Conservation (phyloP, 768 basidiomycete genomes). For the Gymnopilus junonius region DNA sequence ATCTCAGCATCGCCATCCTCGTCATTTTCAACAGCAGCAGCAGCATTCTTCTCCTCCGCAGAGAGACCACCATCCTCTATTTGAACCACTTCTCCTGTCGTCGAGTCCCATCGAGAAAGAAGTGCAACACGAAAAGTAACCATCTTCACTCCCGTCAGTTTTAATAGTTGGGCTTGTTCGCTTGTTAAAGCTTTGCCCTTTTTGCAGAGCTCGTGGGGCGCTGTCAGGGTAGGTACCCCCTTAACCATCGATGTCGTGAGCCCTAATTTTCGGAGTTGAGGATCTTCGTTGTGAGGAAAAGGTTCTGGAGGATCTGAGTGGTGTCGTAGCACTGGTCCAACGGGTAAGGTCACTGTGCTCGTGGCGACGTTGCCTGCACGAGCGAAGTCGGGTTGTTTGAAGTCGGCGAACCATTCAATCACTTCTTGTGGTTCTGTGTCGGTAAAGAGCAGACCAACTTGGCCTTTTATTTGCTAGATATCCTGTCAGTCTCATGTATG, state of each 20-base stretch:
- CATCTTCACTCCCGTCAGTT: slow-evolving; percentile 90
- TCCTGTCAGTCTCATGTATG: neutral
- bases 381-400: slow-evolving; percentile 89
- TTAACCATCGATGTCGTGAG: slow-evolving; percentile 81
- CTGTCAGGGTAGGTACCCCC: slow-evolving; percentile 85
- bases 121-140: slow-evolving; percentile 80
- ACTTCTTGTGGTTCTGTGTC: slow-evolving; percentile 90
- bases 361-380: slow-evolving; percentile 83
- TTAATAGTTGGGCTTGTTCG: slow-evolving; percentile 92
- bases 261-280: slow-evolving; percentile 92
- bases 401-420: slow-evolving; percentile 92
- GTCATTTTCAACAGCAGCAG: slow-evolving; percentile 41
- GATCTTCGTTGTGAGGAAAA: slow-evolving; percentile 97
- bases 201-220: slow-evolving; percentile 84
- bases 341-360: slow-evolving; percentile 75
- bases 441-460: slow-evolving; percentile 93
- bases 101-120: slow-evolving; percentile 73
- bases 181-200: slow-evolving; percentile 77
- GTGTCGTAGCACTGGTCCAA: slow-evolving; percentile 82
- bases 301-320: slow-evolving; percentile 84
- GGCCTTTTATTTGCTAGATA: slow-evolving; percentile 88
- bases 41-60: slow-evolving; percentile 40
- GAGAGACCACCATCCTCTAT: slow-evolving; percentile 50
- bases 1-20: slow-evolving; percentile 44
- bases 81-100: slow-evolving; percentile 65